Conservation (phyloP, 108 stramenopile genomes). For the Nitzschia palea region DNA sequence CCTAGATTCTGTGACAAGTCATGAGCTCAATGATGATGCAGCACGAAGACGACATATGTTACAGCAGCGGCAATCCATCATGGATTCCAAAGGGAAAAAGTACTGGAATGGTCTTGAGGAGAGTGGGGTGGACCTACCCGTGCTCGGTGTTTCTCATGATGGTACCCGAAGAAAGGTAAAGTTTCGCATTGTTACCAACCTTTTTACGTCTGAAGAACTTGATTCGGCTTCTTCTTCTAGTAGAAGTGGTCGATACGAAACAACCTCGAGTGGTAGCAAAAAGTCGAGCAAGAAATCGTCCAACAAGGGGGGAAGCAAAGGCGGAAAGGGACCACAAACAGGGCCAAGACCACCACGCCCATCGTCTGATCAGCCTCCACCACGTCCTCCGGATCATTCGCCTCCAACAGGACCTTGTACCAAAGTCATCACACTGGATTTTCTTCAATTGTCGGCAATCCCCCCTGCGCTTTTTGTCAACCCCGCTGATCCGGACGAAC, state of each 20-base stretch:
- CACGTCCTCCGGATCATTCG: neutral
- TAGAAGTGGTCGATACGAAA: no score
- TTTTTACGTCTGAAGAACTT: no score
- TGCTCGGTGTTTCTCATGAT: neutral
- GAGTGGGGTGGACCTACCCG: neutral
- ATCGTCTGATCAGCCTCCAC: neutral
- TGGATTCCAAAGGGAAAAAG: neutral
- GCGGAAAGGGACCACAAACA: no score
- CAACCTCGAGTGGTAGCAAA: no score
- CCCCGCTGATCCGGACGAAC: constrained; percentile 9
- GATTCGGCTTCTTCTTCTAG: no score
- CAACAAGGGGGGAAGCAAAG: neutral
- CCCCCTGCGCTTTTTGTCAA: constrained; percentile 21
- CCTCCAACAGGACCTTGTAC: neutral
- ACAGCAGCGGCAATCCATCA: neutral
- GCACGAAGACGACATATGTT: neutral
- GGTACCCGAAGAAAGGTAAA: neutral
- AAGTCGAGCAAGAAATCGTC: neutral
- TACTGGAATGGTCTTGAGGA: constrained; percentile 1
- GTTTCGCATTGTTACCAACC: no score
- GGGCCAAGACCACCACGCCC: neutral
- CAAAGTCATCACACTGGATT: neutral
- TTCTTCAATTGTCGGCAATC: constrained; percentile 23
- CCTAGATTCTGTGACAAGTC: no score
- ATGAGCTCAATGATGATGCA: no score